Percentiles rank a stretch among this genome's conserved stretches.
phyloP scores from a whole-genome alignment of 164 flowering plant genomes.

The Echeveria elegans region DNA sequence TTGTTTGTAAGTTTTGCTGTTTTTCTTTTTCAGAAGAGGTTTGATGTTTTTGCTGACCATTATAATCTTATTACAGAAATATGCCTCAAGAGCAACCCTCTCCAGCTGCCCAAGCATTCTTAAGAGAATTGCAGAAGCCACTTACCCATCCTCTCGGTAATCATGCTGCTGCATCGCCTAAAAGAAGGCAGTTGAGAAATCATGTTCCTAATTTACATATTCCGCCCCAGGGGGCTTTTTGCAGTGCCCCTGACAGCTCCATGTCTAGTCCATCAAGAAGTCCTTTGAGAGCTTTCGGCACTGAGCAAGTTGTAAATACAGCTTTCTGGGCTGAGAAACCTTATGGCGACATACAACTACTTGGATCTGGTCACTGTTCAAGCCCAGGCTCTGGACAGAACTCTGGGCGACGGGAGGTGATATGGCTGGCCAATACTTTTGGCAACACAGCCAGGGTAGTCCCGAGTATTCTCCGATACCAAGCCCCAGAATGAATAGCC shows the following conservation, averaged over 20 bases:
- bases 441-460: slow-evolving; percentile 48
- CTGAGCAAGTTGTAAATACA: slow-evolving; percentile 48
- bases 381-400: slow-evolving; percentile 92
- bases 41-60: neutral
- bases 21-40: neutral
- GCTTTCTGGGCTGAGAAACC: slow-evolving; percentile 54
- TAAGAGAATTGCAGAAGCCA: slow-evolving; percentile 27
- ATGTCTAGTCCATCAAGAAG: slow-evolving; percentile 95
- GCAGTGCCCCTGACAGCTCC: slow-evolving; percentile 88
- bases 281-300: slow-evolving; percentile 55
- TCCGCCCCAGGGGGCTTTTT: slow-evolving; percentile 47
- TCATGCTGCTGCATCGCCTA: slow-evolving; percentile 45
- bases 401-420: slow-evolving; percentile 70
- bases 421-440: slow-evolving; percentile 54
- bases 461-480: slow-evolving; percentile 67
- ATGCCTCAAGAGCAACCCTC: neutral
- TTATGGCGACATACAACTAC: slow-evolving; percentile 48
- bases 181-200: slow-evolving; percentile 30
- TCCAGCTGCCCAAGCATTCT: neutral
- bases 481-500: slow-evolving; percentile 64
- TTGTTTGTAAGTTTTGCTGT: neutral
- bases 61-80: neutral
- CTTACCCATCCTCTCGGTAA: slow-evolving; percentile 24
- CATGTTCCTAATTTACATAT: slow-evolving; percentile 57
- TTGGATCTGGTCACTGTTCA: slow-evolving; percentile 88